Evolutionary conservation across 2,329 filamentous ascomycete species (phyloP).

Genomic region (Aspergillus sclerotialis): DNA sequence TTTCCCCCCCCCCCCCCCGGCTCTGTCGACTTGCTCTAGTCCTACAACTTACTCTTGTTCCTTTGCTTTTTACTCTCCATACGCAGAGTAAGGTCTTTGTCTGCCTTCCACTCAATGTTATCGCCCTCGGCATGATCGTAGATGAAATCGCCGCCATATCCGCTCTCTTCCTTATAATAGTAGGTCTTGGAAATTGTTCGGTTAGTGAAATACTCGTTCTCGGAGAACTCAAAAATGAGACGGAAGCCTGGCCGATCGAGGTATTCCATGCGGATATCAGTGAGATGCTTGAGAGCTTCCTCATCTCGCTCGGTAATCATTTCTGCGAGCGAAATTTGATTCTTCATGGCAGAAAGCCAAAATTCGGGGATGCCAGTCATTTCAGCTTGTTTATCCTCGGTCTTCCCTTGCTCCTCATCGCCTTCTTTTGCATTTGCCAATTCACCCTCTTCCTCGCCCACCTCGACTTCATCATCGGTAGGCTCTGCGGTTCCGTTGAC

Average conservation of each 20-base stretch:
- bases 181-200: conserved; percentile 97
- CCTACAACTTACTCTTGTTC: conserved; percentile 80
- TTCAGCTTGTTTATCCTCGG: conserved; percentile 38
- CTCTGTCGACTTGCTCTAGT: neutral
- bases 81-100: conserved; percentile 87
- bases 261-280: conserved; percentile 98
- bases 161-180: conserved; percentile 97
- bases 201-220: conserved; percentile 97
- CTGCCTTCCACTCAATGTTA: conserved; percentile 93
- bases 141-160: conserved; percentile 98
- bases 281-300: conserved; percentile 79
- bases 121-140: conserved; percentile 98
- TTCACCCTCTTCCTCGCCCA: conserved; percentile 68
- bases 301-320: conserved; percentile 99
- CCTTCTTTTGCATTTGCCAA: conserved; percentile 54
- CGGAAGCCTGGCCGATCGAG: conserved; percentile 97
- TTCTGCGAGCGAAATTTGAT: conserved; percentile 92
- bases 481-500: conserved; percentile 84
- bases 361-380: conserved; percentile 91
- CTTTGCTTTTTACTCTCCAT: conserved; percentile 99
- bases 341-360: conserved; percentile 99
- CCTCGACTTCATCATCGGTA: conserved; percentile 76
- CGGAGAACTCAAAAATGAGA: conserved; percentile 91
- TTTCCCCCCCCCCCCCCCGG: neutral
- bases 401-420: conserved; percentile 46